phyloP scores from a whole-genome alignment of 352 stramenopile species.

The Globisporangium echinulatum region DNA sequence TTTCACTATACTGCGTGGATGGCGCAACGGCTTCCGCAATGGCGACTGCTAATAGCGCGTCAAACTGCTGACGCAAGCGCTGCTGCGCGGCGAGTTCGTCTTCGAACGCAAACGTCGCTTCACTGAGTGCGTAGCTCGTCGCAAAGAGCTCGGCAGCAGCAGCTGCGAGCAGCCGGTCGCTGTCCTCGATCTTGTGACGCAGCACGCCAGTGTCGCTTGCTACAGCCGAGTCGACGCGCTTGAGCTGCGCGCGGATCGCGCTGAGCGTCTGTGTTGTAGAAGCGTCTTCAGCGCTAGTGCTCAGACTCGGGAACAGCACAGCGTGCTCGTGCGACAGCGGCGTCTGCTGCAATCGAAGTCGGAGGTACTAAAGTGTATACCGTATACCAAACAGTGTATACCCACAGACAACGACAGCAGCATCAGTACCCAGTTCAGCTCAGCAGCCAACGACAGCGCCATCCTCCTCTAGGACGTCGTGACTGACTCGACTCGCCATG shows the following conservation, averaged over 20 bases:
- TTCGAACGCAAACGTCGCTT: slow-evolving; percentile 55
- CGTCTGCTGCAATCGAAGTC: slow-evolving; percentile 52
- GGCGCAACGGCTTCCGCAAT: slow-evolving; percentile 43
- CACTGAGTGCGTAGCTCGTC: slow-evolving; percentile 55
- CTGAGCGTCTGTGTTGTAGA: slow-evolving; percentile 39
- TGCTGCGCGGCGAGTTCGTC: slow-evolving; percentile 42
- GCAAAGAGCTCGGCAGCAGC: slow-evolving; percentile 44
- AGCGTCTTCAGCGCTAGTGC: slow-evolving; percentile 19
- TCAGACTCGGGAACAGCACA: slow-evolving; percentile 65
- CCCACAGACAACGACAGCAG: background rate
- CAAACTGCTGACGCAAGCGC: slow-evolving; percentile 38
- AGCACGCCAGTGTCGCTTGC: slow-evolving; percentile 64
- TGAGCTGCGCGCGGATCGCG: slow-evolving; percentile 53
- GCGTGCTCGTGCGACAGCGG: slow-evolving; percentile 56
- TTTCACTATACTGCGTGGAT: slow-evolving; percentile 1
- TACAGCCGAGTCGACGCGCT: slow-evolving; percentile 56
- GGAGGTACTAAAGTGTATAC: slow-evolving; percentile 57
- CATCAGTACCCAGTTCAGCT: background rate
- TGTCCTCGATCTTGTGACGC: slow-evolving; percentile 70
- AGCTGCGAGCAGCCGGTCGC: slow-evolving; percentile 47
- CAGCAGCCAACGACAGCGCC: too few species aligned
- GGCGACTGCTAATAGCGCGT: slow-evolving; percentile 30
- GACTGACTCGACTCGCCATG: too few species aligned
- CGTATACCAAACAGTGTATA: slow-evolving; percentile 25
- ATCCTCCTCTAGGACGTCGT: too few species aligned